Conservation (phyloP, 805 yeast species). For the Saccharomycopsis schoenii region DNA sequence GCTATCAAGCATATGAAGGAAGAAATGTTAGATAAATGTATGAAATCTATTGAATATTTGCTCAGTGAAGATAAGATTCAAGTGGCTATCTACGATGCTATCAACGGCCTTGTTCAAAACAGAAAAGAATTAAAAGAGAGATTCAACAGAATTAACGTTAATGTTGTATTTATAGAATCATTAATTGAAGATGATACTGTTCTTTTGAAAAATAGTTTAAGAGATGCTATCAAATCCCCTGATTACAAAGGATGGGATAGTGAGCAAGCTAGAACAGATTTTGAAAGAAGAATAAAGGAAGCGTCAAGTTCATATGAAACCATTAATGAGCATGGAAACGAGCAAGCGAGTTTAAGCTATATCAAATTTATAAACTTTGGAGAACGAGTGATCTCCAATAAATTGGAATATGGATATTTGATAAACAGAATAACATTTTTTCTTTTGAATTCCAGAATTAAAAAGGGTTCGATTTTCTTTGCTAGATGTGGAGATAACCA, state of each 20-base stretch:
- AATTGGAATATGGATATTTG: conserved; percentile 79
- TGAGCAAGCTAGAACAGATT: conserved; percentile 66
- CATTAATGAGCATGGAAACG: conserved; percentile 33
- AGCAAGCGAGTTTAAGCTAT: conserved; percentile 48
- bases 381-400: conserved; percentile 67
- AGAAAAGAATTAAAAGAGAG: conserved; percentile 47
- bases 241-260: conserved; percentile 76
- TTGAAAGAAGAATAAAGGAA: conserved; percentile 56
- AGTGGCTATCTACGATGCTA: conserved; percentile 93
- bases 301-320: conserved; percentile 67
- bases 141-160: conserved; percentile 52
- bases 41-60: conserved; percentile 59
- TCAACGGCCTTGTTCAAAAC: conserved; percentile 68
- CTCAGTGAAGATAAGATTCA: conserved; percentile 78
- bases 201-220: conserved; percentile 64
- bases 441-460: conserved; percentile 81
- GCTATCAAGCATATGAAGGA: conserved; percentile 46
- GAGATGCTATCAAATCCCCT: conserved; percentile 78
- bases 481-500: conserved; percentile 64
- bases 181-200: conserved; percentile 57
- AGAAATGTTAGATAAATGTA: conserved; percentile 50
- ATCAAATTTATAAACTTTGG: conserved; percentile 89
- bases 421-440: conserved; percentile 86
- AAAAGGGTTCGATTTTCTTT: conserved; percentile 83
- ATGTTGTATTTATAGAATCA: conserved; percentile 81